Evolutionary conservation across 164 flowering plant species (phyloP), one percentile per base, ranked within the genome.

Genomic region (Nelumbo lutea): DNA sequence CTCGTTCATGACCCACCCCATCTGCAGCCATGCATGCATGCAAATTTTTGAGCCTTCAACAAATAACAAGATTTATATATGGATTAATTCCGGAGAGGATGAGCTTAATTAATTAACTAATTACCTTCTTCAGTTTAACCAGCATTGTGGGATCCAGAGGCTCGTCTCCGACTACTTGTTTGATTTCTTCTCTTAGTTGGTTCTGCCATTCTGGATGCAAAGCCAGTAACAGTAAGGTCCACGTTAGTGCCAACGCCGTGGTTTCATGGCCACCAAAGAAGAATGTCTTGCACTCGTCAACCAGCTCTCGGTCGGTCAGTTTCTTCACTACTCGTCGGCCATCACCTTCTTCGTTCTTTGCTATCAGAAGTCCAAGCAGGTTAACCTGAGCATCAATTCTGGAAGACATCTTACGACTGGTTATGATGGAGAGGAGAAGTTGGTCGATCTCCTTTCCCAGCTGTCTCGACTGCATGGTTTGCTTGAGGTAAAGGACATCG

Each of bases 241-340:
- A 93, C 4, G 90, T 75, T 58, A 92, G 66, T 0, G 96, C 86
- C 76, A 92, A 64, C 2, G 97, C 96, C 0, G 96, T 89, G 41
- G 97, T 79, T 68, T 95, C 98, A 52, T 89, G 91, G 14, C 98
- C 97, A 8, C 81, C 96, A 59, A 92, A 95, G 85, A 95, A 90
- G 75, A 95, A 86, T 0, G 98, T 92, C 80, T 95, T 95, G 83
- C 98, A 92, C 79, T 95, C 97, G 70, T 95, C 97, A 3, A 92
- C 89, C 8, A 95, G 81, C 44, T 90, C 92, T 47, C 77, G 67
- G 0, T 70, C 64, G 1, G 84, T 78, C n/a, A 91, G 67, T 5
- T 58, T 76, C 79, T 75, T 80, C 67, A 74, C 80, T 0, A 9
- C 27, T 27, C 27, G 5, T 9, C 64, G 38, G 1, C 79, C 83